Percentiles rank a stretch among this genome's conserved stretches.
These are phyloP conservation scores for Dorcoceras hygrometricum DNA, from an alignment of 257 asterid species.

Conservation along the genomic window DNA sequence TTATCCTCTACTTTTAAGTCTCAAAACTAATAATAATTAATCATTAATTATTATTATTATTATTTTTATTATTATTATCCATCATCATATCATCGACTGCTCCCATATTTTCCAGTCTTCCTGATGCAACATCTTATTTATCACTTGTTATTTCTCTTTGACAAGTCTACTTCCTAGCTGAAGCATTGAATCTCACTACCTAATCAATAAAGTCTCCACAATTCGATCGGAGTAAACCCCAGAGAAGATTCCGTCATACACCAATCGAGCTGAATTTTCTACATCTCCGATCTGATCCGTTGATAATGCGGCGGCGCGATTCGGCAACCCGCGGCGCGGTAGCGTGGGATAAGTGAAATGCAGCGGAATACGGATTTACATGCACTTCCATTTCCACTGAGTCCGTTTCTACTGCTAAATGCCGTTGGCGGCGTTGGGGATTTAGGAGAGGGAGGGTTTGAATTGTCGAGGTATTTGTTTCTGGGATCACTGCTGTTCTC, in stretches of 20 bases:
- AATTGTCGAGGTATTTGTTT: constrained; percentile 81
- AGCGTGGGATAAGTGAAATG: constrained; percentile 70
- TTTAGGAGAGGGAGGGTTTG: constrained; percentile 79
- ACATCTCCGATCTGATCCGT: constrained; percentile 49
- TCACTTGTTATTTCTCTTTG: not conserved
- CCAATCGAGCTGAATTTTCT: not conserved
- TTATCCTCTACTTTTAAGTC: no score
- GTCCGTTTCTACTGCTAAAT: constrained; percentile 71
- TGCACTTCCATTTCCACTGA: constrained; percentile 71
- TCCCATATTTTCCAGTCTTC: no score
- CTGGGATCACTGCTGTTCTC: constrained; percentile 91
- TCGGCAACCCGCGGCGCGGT: constrained; percentile 32
- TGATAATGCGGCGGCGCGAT: constrained; percentile 38
- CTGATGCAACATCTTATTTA: no score
- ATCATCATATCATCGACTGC: no score
- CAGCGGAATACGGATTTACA: constrained; percentile 58
- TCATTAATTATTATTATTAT: no score
- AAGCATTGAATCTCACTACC: constrained; percentile 23
- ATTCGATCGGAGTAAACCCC: constrained; percentile 26
- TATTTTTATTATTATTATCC: no score
- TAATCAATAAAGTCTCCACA: not conserved
- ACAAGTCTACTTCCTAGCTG: not conserved
- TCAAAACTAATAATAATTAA: no score
- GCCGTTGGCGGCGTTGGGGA: constrained; percentile 53
- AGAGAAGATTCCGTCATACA: constrained; percentile 26